A percentile compares a stretch with the other conserved stretches of the same genome.
Evolutionary conservation across 2,329 filamentous ascomycete species (phyloP).

Genomic region (Apiospora saccharicola): DNA sequence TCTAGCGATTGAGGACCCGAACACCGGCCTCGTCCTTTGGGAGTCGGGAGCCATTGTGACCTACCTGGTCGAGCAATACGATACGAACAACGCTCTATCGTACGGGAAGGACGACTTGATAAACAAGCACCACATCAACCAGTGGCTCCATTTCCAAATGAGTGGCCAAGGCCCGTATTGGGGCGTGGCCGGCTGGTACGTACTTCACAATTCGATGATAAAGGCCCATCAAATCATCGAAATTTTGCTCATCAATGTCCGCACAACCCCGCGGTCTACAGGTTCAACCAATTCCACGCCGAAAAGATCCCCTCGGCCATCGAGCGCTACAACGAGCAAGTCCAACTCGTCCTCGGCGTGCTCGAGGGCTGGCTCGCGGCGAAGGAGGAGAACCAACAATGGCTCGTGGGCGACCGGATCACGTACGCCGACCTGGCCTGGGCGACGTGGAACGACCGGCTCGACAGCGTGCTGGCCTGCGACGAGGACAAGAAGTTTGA

Average conservation of each 20-base stretch:
- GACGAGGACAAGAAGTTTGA: not conserved
- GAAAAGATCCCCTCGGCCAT: conserved; percentile 40
- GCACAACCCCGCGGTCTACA: too few species aligned
- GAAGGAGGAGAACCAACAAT: not conserved
- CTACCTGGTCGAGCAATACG: conserved; percentile 54
- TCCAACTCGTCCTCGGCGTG: conserved; percentile 34
- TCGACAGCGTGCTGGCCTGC: not conserved
- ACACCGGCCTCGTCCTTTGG: conserved; percentile 41
- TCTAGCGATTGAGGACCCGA: conserved; percentile 44
- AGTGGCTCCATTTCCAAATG: conserved; percentile 54
- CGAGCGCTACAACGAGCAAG: conserved; percentile 39
- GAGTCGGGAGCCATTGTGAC: conserved; percentile 54
- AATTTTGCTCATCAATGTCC: too few species aligned
- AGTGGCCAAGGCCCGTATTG: conserved; percentile 53
- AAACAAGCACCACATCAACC: conserved; percentile 45
- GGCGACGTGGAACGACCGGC: not conserved
- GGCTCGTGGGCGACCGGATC: not conserved
- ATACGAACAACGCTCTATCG: conserved; percentile 48
- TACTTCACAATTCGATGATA: too few species aligned
- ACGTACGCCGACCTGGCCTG: not conserved
- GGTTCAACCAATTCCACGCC: conserved; percentile 33
- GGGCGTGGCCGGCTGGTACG: conserved; percentile 45
- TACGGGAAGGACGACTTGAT: conserved; percentile 39
- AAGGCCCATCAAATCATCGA: too few species aligned
- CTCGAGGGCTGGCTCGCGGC: conserved; percentile 32